Evolutionary conservation across 352 stramenopile genomes (phyloP).

Genomic region (Ochromonadaceae sp.): DNA sequence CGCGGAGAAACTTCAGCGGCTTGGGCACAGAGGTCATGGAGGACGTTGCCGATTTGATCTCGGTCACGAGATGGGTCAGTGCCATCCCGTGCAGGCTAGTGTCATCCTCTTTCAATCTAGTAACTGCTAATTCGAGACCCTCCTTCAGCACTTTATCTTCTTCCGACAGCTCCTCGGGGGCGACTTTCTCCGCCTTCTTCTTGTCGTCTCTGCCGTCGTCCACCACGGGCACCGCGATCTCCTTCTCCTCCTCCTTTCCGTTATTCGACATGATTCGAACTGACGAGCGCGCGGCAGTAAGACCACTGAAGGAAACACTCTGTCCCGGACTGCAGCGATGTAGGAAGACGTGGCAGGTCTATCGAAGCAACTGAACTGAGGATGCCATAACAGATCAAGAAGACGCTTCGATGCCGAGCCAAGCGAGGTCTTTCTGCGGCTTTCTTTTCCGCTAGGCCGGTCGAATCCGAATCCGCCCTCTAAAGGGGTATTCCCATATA

Average conservation of each 20-base stretch:
- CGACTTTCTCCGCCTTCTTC: slow-evolving; percentile 22
- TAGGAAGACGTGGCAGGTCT: too few species aligned
- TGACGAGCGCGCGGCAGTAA: too few species aligned
- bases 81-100: slow-evolving; percentile 38
- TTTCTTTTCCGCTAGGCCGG: too few species aligned
- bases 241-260: background rate
- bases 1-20: slow-evolving; percentile 95
- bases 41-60: slow-evolving; percentile 87
- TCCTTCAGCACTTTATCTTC: slow-evolving; percentile 81
- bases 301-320: too few species aligned
- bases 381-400: too few species aligned
- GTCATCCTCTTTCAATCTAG: slow-evolving; percentile 46
- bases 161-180: slow-evolving; percentile 41
- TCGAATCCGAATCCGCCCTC: too few species aligned
- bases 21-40: slow-evolving; percentile 99
- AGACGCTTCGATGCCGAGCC: too few species aligned
- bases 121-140: slow-evolving; percentile 67
- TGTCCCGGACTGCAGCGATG: too few species aligned
- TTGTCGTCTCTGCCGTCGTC: slow-evolving; percentile 20
- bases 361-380: too few species aligned
- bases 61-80: slow-evolving; percentile 84
- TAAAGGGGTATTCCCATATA: too few species aligned
- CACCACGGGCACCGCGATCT: background rate
- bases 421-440: too few species aligned
- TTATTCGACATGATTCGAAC: background rate